Evolutionary conservation across 805 yeast genomes (phyloP), one percentile per base, ranked within the genome.

Genomic region (Barnettozyma sp.): DNA sequence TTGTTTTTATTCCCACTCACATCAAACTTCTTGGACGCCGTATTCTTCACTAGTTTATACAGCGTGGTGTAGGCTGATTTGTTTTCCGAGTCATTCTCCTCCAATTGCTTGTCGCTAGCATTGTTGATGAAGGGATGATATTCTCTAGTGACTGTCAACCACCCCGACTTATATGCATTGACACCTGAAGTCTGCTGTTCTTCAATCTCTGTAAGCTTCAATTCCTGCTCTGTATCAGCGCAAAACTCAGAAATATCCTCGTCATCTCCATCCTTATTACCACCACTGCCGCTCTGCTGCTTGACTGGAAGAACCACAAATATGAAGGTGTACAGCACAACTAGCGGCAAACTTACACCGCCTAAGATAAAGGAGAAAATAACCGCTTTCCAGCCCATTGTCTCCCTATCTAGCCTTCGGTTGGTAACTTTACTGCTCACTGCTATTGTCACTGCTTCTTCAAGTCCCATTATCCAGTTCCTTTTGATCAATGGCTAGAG

Each of bases 61-160:
- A 79, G 58, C 1, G 84, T 65, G 4, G 78, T 65, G 46, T 76
- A 77, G 0, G 84, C 83, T 0, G 80, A 63, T 43, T 70, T 73
- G 7, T 45, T 34, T 8, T 50, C 46, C 3, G 49, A 31, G 20
- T 45, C 48, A 31, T 51, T 49, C 19, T 42, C 41, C 22, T 50
- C 57, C 18, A 40, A 8, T 36, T 50, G 36, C 63, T 73, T 41
- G 56, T 63, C 39, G 63, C 65, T 25, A 63, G 48, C 45, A 44
- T 54, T 34, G 43, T 52, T 27, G 50, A 46, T 47, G 58, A 71
- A 64, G 39, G 68, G 62, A 59, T 81, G 67, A 53, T 79, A 83
- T 45, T 82, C 90, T 41, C 76, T 78, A 0, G 94, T 82, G n/a
- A 88, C 88, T 3, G 81, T 74, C 2, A 86, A 60, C 94, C 94